These are phyloP conservation scores for Hymenoscyphus fructigenus DNA, from an alignment of 2,329 filamentous ascomycete species.

Conservation along the genomic window DNA sequence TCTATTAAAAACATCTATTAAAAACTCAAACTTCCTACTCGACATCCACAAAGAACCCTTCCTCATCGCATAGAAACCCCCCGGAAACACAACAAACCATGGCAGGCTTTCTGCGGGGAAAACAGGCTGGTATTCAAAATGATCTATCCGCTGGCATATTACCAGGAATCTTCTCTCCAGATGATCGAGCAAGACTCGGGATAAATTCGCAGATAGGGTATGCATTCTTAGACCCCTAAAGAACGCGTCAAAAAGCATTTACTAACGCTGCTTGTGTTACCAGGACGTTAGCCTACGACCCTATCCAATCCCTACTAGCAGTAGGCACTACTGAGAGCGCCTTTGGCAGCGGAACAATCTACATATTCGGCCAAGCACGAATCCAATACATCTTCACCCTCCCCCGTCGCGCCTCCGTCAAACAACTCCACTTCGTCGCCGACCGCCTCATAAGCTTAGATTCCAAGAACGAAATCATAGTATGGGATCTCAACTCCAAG, in stretches of 20 bases:
- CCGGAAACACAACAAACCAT: constrained; percentile 47
- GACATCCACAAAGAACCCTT: background rate
- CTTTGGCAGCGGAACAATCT: constrained; percentile 84
- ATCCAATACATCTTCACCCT: constrained; percentile 75
- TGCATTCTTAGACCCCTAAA: constrained; percentile 21
- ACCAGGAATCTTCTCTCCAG: constrained; percentile 75
- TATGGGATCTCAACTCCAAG: constrained; percentile 78
- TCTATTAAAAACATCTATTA: background rate
- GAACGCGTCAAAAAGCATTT: constrained; percentile 2
- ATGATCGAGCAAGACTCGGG: constrained; percentile 81
- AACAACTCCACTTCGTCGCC: constrained; percentile 77
- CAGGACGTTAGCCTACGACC: constrained; percentile 86
- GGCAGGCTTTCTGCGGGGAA: constrained; percentile 85
- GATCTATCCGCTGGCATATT: constrained; percentile 83
- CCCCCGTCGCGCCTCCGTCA: constrained; percentile 71
- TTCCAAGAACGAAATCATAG: constrained; percentile 76
- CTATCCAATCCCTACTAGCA: constrained; percentile 88
- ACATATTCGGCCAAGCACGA: constrained; percentile 79
- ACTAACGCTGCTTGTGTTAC: constrained; percentile 35
- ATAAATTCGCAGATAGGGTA: constrained; percentile 74
- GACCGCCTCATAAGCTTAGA: constrained; percentile 85
- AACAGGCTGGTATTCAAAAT: constrained; percentile 89
- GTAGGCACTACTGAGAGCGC: constrained; percentile 86
- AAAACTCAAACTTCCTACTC: background rate
- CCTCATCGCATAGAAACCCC: background rate